phyloP scores from a whole-genome alignment of 208 protist genomes.

The Crithidia brevicula region DNA sequence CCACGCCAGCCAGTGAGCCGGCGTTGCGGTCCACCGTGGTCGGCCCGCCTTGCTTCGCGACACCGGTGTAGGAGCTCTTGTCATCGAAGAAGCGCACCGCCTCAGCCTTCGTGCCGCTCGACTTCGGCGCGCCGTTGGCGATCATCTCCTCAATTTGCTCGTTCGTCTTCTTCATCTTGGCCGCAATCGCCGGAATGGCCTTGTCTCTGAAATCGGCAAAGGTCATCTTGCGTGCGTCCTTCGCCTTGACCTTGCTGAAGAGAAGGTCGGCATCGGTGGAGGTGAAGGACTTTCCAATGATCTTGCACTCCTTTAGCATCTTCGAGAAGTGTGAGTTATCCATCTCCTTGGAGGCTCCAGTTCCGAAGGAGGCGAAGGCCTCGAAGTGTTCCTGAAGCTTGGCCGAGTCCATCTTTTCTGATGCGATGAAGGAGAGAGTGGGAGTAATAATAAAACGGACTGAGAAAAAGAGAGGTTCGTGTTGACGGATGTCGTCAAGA shows the following conservation, averaged over 20 bases:
- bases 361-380: constrained; percentile 89
- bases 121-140: constrained; percentile 47
- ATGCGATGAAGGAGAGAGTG: too few species aligned
- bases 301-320: constrained; percentile 92
- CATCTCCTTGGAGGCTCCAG: constrained; percentile 86
- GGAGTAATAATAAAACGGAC: too few species aligned
- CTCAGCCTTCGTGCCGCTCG: constrained; percentile 83
- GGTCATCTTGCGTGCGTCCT: constrained; percentile 87
- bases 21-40: constrained; percentile 91
- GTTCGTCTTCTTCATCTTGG: constrained; percentile 84
- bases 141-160: constrained; percentile 74
- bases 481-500: too few species aligned
- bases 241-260: constrained; percentile 93
- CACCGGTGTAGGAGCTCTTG: constrained; percentile 91
- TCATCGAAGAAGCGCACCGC: constrained; percentile 91
- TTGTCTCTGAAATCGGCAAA: constrained; percentile 71
- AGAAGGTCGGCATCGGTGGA: constrained; percentile 89
- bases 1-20: constrained; percentile 79
- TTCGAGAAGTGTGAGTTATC: constrained; percentile 92
- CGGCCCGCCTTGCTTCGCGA: constrained; percentile 87
- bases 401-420: too few species aligned
- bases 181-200: constrained; percentile 83
- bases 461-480: too few species aligned
- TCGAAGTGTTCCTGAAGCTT: constrained; percentile 73
- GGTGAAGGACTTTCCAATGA: constrained; percentile 91